A percentile compares a stretch with the other conserved stretches of the same genome.
Conservation (phyloP, 2,329 filamentous ascomycete genomes). For the Neofusicoccum sp. region DNA sequence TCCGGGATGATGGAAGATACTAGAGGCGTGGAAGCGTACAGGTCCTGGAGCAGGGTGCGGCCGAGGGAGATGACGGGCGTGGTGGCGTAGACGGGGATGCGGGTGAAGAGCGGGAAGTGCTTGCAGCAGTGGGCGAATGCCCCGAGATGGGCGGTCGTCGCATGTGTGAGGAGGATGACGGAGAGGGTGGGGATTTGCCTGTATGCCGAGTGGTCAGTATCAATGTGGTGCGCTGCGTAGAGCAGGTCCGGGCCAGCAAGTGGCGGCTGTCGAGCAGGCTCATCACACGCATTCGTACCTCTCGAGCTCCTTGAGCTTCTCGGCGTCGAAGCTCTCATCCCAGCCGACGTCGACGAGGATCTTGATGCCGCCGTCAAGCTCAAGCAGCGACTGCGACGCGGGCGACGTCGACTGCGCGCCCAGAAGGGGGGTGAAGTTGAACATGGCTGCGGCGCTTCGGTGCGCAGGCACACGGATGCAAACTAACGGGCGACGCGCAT, state of each 20-base stretch:
- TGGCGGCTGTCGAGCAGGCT: background rate
- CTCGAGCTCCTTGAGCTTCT: conserved; percentile 83
- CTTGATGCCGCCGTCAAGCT: conserved; percentile 96
- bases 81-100: conserved; percentile 93
- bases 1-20: conserved; percentile 81
- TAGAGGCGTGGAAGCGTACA: conserved; percentile 88
- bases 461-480: conserved; percentile 14
- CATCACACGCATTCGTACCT: conserved; percentile 58
- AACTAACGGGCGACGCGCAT: conserved; percentile 12
- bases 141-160: conserved; percentile 86
- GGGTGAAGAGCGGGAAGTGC: conserved; percentile 86
- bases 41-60: conserved; percentile 84
- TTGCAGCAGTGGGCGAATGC: conserved; percentile 98
- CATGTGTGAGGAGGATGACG: conserved; percentile 90
- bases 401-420: conserved; percentile 85
- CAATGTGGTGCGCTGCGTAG: background rate
- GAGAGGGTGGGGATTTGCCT: conserved; percentile 92
- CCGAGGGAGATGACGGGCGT: conserved; percentile 91
- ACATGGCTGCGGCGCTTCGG: conserved; percentile 62
- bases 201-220: conserved; percentile 20
- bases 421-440: conserved; percentile 90
- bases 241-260: background rate
- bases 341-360: conserved; percentile 93
- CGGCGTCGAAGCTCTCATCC: conserved; percentile 87
- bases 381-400: conserved; percentile 91